Evolutionary conservation across 1,284 basidiomycete species (phyloP).

Genomic region (Quambalaria eucalypti): DNA sequence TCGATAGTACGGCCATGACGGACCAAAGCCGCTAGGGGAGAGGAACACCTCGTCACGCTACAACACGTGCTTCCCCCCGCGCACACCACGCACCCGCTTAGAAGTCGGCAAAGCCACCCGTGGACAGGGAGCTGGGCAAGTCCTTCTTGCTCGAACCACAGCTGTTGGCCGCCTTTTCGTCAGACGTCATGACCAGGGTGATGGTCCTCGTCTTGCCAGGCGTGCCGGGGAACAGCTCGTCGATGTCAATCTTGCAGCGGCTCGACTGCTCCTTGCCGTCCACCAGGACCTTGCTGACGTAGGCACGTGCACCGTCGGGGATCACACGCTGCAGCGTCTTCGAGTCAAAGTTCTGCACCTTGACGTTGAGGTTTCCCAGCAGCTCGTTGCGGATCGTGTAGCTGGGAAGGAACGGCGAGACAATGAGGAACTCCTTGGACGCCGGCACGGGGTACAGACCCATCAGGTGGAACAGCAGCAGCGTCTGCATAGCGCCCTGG

Average conservation of each 20-base stretch:
- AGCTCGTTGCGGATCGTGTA: constrained; percentile 30
- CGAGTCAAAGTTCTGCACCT: constrained; percentile 15
- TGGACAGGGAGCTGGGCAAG: constrained; percentile 11
- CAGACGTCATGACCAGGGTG: constrained; percentile 7
- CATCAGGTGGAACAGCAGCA: constrained; percentile 56
- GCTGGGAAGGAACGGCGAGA: constrained; percentile 29
- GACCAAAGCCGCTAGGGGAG: too few species aligned
- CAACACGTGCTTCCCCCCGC: too few species aligned
- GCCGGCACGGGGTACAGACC: constrained; percentile 57
- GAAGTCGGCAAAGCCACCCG: constrained; percentile 9
- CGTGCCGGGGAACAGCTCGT: constrained; percentile 9
- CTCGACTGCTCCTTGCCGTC: constrained; percentile 9
- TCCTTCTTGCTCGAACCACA: constrained; percentile 7
- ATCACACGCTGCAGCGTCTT: constrained; percentile 3
- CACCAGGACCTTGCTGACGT: constrained; percentile 11
- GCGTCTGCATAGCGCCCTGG: constrained; percentile 62
- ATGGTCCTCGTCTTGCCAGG: constrained; percentile 5
- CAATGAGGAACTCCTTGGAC: constrained; percentile 27
- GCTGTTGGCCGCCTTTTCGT: constrained; percentile 6
- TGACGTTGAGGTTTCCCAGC: constrained; percentile 22
- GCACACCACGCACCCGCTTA: neutral
- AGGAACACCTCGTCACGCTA: too few species aligned
- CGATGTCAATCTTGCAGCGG: constrained; percentile 10
- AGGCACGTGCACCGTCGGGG: constrained; percentile 8
- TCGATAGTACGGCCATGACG: too few species aligned